Base-by-base conservation (phyloP, 768 basidiomycete species). In the Boletales sp. region DNA sequence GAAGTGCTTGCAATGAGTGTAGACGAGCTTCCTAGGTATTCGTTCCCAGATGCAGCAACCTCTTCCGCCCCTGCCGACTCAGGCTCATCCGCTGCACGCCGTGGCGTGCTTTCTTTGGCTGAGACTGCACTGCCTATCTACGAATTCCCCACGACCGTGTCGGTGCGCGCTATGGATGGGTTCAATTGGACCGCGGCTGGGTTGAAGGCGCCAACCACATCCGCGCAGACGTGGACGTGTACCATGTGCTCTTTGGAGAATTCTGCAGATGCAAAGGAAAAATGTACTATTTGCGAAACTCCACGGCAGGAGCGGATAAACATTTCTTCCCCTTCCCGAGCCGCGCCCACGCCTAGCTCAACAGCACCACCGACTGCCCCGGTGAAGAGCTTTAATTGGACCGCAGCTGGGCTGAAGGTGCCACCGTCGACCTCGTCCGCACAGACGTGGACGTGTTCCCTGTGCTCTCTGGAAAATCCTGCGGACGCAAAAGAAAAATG, bases 181-280 rank as follows among this genome's bases (percentile, higher is more conserved):
- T 87, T 86, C 56, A 72, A 86, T 57, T 87, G 81, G 78, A 71
- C 75, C 2, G 82, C 81, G 10, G 82, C 82, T 1, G 85, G 83
- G 4, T 62, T 79, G 48, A 83, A 78, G 54, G 63, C 74, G 3
- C 77, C 81, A 6, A 53, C 58, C 13, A 46, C 55, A 32, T 25
- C 57, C 17, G 46, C 51, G 6, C 60, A 56, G 41, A 57, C 53
- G n/a, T 89, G 87, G 87, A 77, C 56, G 14, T 90, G 87, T 60
- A 66, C 64, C 1, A 56, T 64, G 4, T 90, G 88, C 53, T 70
- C 67, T 61, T 57, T 75, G 33, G 58, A 60, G 43, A 79, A 74
- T 48, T 61, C 72, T 4, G 67, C 57, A 4, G 59, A 56, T 19
- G 73, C 66, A 14, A 66, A 56, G 42, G 72, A 73, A 31, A 77